Base-by-base conservation (phyloP, 1,139 yeast genomes). In the Candida glucosophila region DNA sequence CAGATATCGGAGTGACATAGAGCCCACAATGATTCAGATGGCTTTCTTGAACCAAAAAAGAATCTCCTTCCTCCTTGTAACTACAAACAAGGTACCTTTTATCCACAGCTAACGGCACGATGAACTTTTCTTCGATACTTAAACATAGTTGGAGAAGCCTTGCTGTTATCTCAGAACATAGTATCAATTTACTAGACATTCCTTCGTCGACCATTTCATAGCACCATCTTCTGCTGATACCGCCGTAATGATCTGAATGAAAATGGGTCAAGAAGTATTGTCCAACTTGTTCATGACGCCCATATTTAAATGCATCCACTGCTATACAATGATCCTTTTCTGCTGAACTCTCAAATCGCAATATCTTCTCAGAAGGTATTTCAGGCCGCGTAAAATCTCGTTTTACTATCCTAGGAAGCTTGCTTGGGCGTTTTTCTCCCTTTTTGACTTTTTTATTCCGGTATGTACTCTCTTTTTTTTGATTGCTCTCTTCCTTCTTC, bases 181-280 rank as follows among this genome's bases (percentile, higher is more conserved):
- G 82, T 2, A 88, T 73, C 6, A 60, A 49, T 17, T 48, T 53
- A 24, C 40, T 37, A 30, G 52, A 53, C 22, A 41, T 57, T 0
- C 79, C 77, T 20, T 71, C 67, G 25, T 55, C 48, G 5, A 42
- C 47, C 25, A 45, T 50, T 32, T 63, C 65, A 24, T 54, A 52
- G 31, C 68, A 55, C 97, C 97, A 90, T 19, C 67, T 63, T 40
- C 80, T 80, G 3, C 77, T 58, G 12, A 90, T 54, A 0, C 97
- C 97, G 3, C 85, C 86, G 44, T 90, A 90, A 47, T 90, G 98
- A 47, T 90, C 98, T 0, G 93, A 62, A 49, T 90, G 98, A 52
- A 82, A 88, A 55, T 90, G 98, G 1, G 88, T 69, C 19, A 80
- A 52, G 32, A 79, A 70, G 48, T 78, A 79, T 24, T 64, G 59